These are phyloP conservation scores for Circinella umbellata DNA, from an alignment of 371 early-diverging fungal genomes.

Conservation along the genomic window DNA sequence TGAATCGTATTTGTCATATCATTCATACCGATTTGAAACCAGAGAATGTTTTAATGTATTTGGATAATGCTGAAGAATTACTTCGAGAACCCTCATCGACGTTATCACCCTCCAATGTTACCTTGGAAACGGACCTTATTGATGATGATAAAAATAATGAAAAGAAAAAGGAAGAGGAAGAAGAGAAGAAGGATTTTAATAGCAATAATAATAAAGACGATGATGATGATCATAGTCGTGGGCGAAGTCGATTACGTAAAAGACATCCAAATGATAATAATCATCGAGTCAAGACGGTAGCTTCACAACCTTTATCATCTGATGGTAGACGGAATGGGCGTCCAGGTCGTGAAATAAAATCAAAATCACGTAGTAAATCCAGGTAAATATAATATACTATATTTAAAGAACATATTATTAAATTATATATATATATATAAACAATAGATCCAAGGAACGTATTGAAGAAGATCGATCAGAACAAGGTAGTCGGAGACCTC, in stretches of 20 bases:
- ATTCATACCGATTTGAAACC: slow-evolving; percentile 99
- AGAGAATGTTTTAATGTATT: slow-evolving; percentile 92
- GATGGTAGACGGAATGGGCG: slow-evolving; percentile 14
- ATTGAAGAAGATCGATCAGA: slow-evolving; percentile 11
- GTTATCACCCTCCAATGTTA: neutral
- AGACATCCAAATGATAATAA: neutral
- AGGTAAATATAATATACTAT: neutral
- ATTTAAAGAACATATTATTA: too few species aligned
- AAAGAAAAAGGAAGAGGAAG: neutral
- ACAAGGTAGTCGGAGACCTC: slow-evolving; percentile 9
- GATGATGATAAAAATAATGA: neutral
- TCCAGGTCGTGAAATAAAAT: neutral
- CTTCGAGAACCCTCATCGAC: neutral
- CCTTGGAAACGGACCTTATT: slow-evolving; percentile 5
- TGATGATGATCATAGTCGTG: slow-evolving; percentile 28
- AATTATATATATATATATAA: neutral
- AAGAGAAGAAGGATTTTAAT: neutral
- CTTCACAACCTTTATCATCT: slow-evolving; percentile 41
- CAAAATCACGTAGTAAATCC: slow-evolving; percentile 10
- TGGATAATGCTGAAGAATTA: slow-evolving; percentile 83
- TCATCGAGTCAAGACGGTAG: slow-evolving; percentile 36
- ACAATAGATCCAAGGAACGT: slow-evolving; percentile 7
- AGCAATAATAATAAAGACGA: neutral
- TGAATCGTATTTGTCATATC: slow-evolving; percentile 93
- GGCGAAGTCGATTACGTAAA: slow-evolving; percentile 37